Evolutionary conservation across 305 asterid species (phyloP), one percentile per base, ranked within the genome.

Genomic region (Vinca major): DNA sequence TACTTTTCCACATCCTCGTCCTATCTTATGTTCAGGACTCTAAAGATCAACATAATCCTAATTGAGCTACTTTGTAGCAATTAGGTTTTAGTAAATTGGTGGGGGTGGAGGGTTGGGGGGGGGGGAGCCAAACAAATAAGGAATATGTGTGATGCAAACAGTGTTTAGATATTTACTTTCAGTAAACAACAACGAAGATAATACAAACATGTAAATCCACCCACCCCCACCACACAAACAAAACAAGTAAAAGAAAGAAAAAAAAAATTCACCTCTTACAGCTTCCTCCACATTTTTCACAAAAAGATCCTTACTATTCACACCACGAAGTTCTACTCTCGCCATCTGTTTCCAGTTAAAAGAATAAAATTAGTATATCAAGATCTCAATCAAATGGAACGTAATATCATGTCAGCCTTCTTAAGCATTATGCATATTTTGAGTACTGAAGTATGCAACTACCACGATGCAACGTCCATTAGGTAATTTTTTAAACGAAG

Each of bases 231-330:
- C 33, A 26, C 33, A 26, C 33, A 45, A 45, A 45, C 11, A 41
- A 41, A 41, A 41, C 33, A 26, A 26, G 0, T 26, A 26, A 26
- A 26, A 26, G 33, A 26, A 26, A 44, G 63, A 75, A 64, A 64
- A 75, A 64, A 64, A 72, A 69, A 64, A 82, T 92, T 82, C 79
- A 93, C 98, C 78, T 70, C 84, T 81, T 69, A 83, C 71, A 75
- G 96, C 97, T 76, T 87, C 90, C 72, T 82, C 86, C 73, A 93
- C 78, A 79, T 78, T 85, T 75, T 73, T 74, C 71, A 90, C 86
- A 77, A 93, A 89, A 14, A 84, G 82, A 56, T 85, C 88, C 77
- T 80, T 89, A 71, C 37, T 72, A 77, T 80, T 78, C 66, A 85
- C 83, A 63, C 94, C 92, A 50, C 74, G 88, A 66, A 93, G 90